Percentiles rank a stretch among this genome's conserved stretches.
These are phyloP conservation scores for Botryosphaeria agaves DNA, from an alignment of 2,329 filamentous ascomycete genomes.

Conservation along the genomic window DNA sequence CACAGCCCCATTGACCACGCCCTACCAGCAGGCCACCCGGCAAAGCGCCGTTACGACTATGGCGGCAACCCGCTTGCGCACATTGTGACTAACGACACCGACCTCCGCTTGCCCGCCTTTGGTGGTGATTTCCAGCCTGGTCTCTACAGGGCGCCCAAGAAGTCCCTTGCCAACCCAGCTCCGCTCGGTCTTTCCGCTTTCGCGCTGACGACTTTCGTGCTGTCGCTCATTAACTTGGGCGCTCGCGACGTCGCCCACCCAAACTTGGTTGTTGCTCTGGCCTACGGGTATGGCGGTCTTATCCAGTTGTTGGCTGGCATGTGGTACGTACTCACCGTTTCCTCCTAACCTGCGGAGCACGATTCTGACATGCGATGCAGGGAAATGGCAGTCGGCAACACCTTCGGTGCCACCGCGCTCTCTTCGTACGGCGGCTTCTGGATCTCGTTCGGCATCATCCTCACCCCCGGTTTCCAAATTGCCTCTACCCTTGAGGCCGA, in stretches of 20 bases:
- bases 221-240: slow-evolving; percentile 56
- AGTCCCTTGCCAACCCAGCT: slow-evolving; percentile 61
- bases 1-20: background rate
- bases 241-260: slow-evolving; percentile 40
- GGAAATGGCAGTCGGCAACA: slow-evolving; percentile 81
- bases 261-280: slow-evolving; percentile 50
- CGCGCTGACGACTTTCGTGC: slow-evolving; percentile 67
- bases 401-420: slow-evolving; percentile 66
- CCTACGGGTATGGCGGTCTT: slow-evolving; percentile 60
- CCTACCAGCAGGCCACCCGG: background rate
- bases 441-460: slow-evolving; percentile 55
- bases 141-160: slow-evolving; percentile 43
- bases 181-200: slow-evolving; percentile 64
- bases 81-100: slow-evolving; percentile 23
- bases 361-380: slow-evolving; percentile 20
- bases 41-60: slow-evolving; percentile 8
- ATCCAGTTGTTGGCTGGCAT: slow-evolving; percentile 70
- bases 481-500: slow-evolving; percentile 23
- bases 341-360: slow-evolving; percentile 1
- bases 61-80: slow-evolving; percentile 31
- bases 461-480: slow-evolving; percentile 52
- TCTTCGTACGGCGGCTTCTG: slow-evolving; percentile 77
- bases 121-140: slow-evolving; percentile 60
- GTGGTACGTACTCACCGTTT: slow-evolving; percentile 40
- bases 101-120: slow-evolving; percentile 38